Percentiles rank a stretch among this genome's conserved stretches.
phyloP scores from a whole-genome alignment of 139 green algal species.

The Picochlorum sp. region DNA sequence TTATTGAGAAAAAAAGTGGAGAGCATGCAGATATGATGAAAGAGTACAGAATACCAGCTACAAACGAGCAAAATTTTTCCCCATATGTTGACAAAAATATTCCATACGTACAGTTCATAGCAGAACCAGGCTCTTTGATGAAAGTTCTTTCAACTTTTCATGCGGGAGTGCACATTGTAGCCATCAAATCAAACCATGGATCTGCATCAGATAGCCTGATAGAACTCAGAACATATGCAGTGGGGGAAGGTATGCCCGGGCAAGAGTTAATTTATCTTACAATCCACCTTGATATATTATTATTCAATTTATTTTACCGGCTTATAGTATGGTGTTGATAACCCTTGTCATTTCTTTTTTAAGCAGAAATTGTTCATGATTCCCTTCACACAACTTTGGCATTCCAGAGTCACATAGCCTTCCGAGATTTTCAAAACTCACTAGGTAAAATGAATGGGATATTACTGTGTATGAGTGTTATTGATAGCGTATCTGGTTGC shows the following conservation, averaged over 20 bases:
- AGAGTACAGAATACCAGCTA: constrained; percentile 4
- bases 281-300: too few species aligned
- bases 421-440: constrained; percentile 40
- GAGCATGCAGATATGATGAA: constrained; percentile 50
- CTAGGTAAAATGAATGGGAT: too few species aligned
- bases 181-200: constrained; percentile 17
- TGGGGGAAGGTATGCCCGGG: not conserved
- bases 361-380: constrained; percentile 10
- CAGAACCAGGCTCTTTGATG: constrained; percentile 25
- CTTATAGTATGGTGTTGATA: too few species aligned
- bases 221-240: not conserved
- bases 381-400: constrained; percentile 44
- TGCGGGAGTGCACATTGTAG: constrained; percentile 50
- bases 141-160: constrained; percentile 64
- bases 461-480: too few species aligned
- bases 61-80: not conserved
- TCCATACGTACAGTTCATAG: constrained; percentile 41
- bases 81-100: constrained; percentile 26
- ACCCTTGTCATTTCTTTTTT: not conserved
- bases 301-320: too few species aligned
- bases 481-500: too few species aligned
- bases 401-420: constrained; percentile 42
- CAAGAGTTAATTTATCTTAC: too few species aligned
- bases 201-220: not conserved
- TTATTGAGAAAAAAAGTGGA: not conserved